Evolutionary conservation across 179 eudicot genomes (phyloP).

Genomic region (Dionaea muscipula): DNA sequence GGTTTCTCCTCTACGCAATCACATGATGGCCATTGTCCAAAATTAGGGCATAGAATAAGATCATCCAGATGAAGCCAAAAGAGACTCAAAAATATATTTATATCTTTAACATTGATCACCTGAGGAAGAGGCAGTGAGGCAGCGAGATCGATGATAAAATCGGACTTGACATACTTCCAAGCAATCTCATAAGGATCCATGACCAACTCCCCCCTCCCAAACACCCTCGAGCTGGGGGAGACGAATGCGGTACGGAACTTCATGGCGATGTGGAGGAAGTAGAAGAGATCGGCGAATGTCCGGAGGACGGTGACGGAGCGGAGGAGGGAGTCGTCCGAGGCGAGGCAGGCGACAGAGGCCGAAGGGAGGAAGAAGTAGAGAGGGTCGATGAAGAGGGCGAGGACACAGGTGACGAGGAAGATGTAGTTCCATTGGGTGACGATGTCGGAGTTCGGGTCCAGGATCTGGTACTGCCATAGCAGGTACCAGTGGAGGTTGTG

Average conservation of each 20-base stretch:
- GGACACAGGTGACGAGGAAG: constrained; percentile 25
- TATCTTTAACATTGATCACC: too few relatives aligned
- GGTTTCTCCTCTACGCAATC: too few relatives aligned
- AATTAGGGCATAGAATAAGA: too few relatives aligned
- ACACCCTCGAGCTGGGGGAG: constrained; percentile 30
- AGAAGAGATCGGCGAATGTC: constrained; percentile 16
- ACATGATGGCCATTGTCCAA: too few relatives aligned
- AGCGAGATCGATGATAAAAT: constrained; percentile 29
- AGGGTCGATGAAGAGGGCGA: constrained; percentile 37
- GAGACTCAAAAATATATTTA: too few relatives aligned
- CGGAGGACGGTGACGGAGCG: constrained; percentile 21
- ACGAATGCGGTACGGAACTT: constrained; percentile 31
- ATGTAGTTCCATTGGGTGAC: constrained; percentile 29
- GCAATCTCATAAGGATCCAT: constrained; percentile 36
- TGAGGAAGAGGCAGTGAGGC: constrained; percentile 38
- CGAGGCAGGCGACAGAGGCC: constrained; percentile 20
- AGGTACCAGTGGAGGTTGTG: constrained; percentile 24
- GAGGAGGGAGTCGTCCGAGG: constrained; percentile 11
- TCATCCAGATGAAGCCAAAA: too few relatives aligned
- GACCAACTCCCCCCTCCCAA: constrained; percentile 35
- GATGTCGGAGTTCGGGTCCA: constrained; percentile 30
- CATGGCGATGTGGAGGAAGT: constrained; percentile 22
- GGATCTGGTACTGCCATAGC: constrained; percentile 25
- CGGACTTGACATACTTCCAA: constrained; percentile 21
- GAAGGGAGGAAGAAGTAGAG: constrained; percentile 25